Percentiles rank a stretch among this genome's conserved stretches.
Evolutionary conservation across 139 green algal genomes (phyloP).

Genomic region (Chlamydomonas sphaeroides): DNA sequence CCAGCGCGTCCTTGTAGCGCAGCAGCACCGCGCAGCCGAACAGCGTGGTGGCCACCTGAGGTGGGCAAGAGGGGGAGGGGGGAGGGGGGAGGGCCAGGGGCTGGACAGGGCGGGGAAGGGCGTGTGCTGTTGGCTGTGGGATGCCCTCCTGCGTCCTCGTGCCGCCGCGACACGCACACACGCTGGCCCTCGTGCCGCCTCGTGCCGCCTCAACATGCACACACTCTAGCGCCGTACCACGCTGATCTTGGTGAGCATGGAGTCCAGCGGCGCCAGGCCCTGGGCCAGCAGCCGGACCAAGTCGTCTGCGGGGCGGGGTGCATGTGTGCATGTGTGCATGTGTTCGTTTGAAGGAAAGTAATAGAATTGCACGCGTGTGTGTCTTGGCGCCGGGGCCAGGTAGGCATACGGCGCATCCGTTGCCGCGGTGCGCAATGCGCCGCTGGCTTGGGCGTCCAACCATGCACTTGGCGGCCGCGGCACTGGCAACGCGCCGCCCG

Average conservation of each 20-base stretch:
- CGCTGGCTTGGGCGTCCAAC: too few relatives aligned
- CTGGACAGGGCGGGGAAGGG: too few relatives aligned
- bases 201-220: not conserved
- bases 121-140: too few relatives aligned
- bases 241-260: conserved; percentile 6
- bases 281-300: conserved; percentile 14
- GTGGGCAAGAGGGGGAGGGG: not conserved
- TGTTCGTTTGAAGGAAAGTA: too few relatives aligned
- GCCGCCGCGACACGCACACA: not conserved
- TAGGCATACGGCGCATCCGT: too few relatives aligned
- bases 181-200: not conserved
- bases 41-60: conserved; percentile 1
- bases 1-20: conserved; percentile 14
- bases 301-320: not conserved
- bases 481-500: too few relatives aligned
- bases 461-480: too few relatives aligned
- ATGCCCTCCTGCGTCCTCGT: too few relatives aligned
- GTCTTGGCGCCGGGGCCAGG: too few relatives aligned
- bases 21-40: conserved; percentile 28
- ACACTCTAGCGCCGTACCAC: not conserved
- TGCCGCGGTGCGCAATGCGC: too few relatives aligned
- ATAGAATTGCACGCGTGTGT: too few relatives aligned
- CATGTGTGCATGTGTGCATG: too few relatives aligned
- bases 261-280: conserved; percentile 16
- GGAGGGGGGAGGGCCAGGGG: not conserved